These are phyloP conservation scores for Papiliotrema nemorosa DNA, from an alignment of 1,284 basidiomycete species.

Conservation along the genomic window DNA sequence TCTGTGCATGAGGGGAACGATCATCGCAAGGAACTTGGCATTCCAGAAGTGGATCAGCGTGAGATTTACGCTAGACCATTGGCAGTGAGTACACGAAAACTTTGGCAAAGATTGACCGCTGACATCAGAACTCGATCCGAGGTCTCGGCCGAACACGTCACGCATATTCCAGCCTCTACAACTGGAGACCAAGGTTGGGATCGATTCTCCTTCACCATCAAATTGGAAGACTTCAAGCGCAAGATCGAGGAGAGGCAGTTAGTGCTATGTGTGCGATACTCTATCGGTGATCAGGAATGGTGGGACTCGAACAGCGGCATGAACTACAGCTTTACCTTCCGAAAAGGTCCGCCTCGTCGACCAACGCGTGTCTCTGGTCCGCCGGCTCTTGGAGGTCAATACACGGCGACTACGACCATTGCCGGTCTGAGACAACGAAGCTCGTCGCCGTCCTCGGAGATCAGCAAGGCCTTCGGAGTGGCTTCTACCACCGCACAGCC, in stretches of 20 bases:
- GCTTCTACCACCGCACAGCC: neutral
- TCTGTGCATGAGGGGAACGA: conserved; percentile 49
- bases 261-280: conserved; percentile 64
- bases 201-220: conserved; percentile 56
- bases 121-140: conserved; percentile 53
- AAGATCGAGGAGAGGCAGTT: conserved; percentile 64
- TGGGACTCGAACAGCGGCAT: conserved; percentile 53
- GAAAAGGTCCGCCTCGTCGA: conserved; percentile 31
- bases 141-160: conserved; percentile 49
- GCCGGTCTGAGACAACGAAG: conserved; percentile 18
- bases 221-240: conserved; percentile 68
- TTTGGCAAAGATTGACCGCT: conserved; percentile 5
- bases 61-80: conserved; percentile 56
- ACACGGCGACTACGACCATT: conserved; percentile 6
- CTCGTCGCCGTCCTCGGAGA: conserved; percentile 21
- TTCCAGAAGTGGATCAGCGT: conserved; percentile 57
- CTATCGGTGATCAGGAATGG: conserved; percentile 50
- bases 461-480: conserved; percentile 27
- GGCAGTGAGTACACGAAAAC: conserved; percentile 48
- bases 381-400: conserved; percentile 14
- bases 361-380: conserved; percentile 18
- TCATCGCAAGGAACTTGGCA: conserved; percentile 54
- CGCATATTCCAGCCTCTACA: conserved; percentile 46
- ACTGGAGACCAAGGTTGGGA: conserved; percentile 51
- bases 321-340: conserved; percentile 53